Evolutionary conservation across 495 filamentous ascomycete species (phyloP).

Genomic region (Trichocladium uniseriatum): DNA sequence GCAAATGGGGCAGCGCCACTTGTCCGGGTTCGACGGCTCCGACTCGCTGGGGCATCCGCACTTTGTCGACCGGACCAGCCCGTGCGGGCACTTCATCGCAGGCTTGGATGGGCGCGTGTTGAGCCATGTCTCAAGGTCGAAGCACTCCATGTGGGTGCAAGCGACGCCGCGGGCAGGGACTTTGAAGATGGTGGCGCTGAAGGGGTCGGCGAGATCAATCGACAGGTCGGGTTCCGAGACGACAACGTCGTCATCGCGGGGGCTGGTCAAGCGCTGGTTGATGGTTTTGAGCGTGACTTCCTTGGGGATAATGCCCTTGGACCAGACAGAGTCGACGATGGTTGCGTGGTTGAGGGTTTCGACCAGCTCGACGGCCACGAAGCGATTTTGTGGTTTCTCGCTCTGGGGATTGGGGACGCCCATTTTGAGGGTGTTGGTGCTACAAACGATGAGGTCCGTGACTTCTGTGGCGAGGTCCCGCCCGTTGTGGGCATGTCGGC

Average conservation of each 20-base stretch:
- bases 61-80: background rate
- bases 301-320: slow-evolving; percentile 27
- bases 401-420: slow-evolving; percentile 36
- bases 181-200: slow-evolving; percentile 57
- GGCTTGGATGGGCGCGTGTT: slow-evolving; percentile 45
- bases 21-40: slow-evolving; percentile 53
- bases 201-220: slow-evolving; percentile 70
- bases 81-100: slow-evolving; percentile 27
- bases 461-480: slow-evolving; percentile 72
- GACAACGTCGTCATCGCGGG: slow-evolving; percentile 53
- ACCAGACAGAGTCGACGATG: slow-evolving; percentile 36
- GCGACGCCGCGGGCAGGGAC: slow-evolving; percentile 55
- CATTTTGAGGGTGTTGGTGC: slow-evolving; percentile 51
- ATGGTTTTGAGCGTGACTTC: slow-evolving; percentile 38
- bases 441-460: slow-evolving; percentile 43
- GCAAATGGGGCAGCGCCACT: slow-evolving; percentile 80
- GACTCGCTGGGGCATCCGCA: slow-evolving; percentile 25
- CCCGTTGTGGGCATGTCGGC: slow-evolving; percentile 56
- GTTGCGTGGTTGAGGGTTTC: slow-evolving; percentile 42
- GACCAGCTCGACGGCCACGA: slow-evolving; percentile 54
- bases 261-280: slow-evolving; percentile 35
- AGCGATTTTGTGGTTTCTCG: slow-evolving; percentile 37
- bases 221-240: slow-evolving; percentile 54
- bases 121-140: slow-evolving; percentile 78
- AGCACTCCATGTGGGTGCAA: slow-evolving; percentile 69